A percentile compares a stretch with the other conserved stretches of the same genome.
Evolutionary conservation across 768 basidiomycete genomes (phyloP).

Genomic region (Boletus tomentosulus): DNA sequence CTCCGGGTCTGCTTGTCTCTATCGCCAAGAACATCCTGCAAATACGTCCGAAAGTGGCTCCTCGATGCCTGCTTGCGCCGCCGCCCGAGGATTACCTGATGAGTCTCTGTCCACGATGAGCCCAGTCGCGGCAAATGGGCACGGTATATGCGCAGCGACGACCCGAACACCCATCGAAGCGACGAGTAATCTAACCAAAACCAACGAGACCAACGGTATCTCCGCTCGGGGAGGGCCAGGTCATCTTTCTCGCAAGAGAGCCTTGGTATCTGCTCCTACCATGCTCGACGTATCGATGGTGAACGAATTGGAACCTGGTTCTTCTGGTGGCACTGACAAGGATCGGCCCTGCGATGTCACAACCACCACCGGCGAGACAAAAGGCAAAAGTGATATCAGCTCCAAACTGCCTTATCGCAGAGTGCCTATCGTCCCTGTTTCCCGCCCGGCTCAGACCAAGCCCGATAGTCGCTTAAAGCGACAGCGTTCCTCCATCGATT

Average conservation of each 20-base stretch:
- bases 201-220: neutral
- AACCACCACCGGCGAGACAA: too few relatives aligned
- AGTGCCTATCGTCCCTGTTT: neutral
- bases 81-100: neutral
- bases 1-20: too few relatives aligned
- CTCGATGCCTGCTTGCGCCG: neutral
- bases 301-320: neutral
- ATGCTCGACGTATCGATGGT: neutral
- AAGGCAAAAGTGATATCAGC: neutral
- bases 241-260: neutral
- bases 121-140: neutral
- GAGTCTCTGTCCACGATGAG: neutral
- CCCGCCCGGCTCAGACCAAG: neutral
- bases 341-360: neutral
- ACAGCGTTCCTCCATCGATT: constrained; percentile 3
- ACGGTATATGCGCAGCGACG: constrained; percentile 11
- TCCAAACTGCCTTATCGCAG: neutral
- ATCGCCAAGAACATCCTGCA: too few relatives aligned
- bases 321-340: neutral
- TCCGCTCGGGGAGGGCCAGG: neutral
- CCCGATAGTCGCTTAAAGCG: constrained; percentile 10
- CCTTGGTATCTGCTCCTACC: neutral
- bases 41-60: neutral
- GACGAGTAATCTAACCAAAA: neutral
- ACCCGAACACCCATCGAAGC: neutral